Evolutionary conservation across 306 rosid species (phyloP).

Genomic region (Prunus persica): Prunus_persica_NCBIv2 NC_034016.1:19038001-19038500

Average conservation of each 20-base stretch:
- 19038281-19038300: conserved; percentile 61
- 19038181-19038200: conserved; percentile 33
- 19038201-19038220: conserved; percentile 40
- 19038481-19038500: conserved; percentile 40
- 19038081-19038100: conserved; percentile 91
- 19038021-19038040: conserved; percentile 53
- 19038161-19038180: conserved; percentile 40
- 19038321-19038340: conserved; percentile 35
- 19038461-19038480: conserved; percentile 37
- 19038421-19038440: conserved; percentile 49
- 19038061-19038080: conserved; percentile 75
- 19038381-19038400: conserved; percentile 35
- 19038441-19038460: conserved; percentile 38
- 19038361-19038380: conserved; percentile 45
- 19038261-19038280: conserved; percentile 59
- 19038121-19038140: conserved; percentile 95
- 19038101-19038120: conserved; percentile 87
- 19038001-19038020: conserved; percentile 57
- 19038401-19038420: conserved; percentile 36
- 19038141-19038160: conserved; percentile 77
- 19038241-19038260: conserved; percentile 47
- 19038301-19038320: conserved; percentile 63
- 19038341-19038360: conserved; percentile 44
- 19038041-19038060: conserved; percentile 84
- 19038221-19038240: conserved; percentile 58